Percentiles rank a stretch among this genome's conserved stretches.
phyloP scores from a whole-genome alignment of 179 eudicot species.

The Dionaea muscipula region DNA sequence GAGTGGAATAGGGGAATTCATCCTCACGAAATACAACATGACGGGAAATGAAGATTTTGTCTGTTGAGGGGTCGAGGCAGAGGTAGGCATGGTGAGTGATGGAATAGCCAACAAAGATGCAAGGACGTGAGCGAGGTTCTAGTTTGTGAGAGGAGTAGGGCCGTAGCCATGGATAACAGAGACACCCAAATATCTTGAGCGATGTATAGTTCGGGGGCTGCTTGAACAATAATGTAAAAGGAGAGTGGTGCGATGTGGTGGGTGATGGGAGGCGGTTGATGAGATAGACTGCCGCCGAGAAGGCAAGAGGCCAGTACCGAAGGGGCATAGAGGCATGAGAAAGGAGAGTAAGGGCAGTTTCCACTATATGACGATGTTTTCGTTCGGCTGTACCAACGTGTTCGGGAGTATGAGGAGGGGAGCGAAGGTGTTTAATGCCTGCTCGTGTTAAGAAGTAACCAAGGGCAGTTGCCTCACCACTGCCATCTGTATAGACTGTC shows the following conservation, averaged over 20 bases:
- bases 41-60: too few species aligned
- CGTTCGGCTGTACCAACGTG: neutral
- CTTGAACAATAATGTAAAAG: too few species aligned
- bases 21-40: too few species aligned
- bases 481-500: neutral
- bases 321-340: constrained; percentile 1
- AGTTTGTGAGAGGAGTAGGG: constrained; percentile 9
- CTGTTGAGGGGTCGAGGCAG: constrained; percentile 7
- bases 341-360: constrained; percentile 3
- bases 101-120: constrained; percentile 11
- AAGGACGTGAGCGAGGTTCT: neutral
- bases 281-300: neutral
- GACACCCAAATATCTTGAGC: constrained; percentile 4
- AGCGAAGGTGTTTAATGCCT: constrained; percentile 2
- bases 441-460: neutral
- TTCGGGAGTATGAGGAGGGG: constrained; percentile 3
- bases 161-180: constrained; percentile 6
- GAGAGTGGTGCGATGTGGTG: too few species aligned
- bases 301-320: neutral
- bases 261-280: constrained; percentile 3
- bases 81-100: neutral
- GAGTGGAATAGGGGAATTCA: too few species aligned
- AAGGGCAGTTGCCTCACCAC: neutral
- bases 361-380: neutral
- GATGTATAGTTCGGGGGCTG: neutral